Evolutionary conservation across 441 rosid species (phyloP).

Genomic region (Gossypium aridum): DNA sequence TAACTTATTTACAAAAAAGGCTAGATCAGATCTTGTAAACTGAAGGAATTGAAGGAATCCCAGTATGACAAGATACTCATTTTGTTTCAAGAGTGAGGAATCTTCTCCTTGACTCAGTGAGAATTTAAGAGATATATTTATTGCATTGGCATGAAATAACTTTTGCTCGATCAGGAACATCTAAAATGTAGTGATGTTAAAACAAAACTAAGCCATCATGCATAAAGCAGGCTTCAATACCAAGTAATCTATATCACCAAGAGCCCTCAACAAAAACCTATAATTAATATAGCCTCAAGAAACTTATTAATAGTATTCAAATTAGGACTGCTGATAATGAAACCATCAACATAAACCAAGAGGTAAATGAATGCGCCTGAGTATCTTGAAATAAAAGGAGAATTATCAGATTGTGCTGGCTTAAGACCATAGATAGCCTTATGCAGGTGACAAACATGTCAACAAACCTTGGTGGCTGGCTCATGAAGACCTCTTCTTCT

Average conservation of each 20-base stretch:
- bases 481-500: neutral
- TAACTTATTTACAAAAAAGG: neutral
- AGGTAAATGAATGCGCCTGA: neutral
- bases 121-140: neutral
- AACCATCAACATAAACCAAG: neutral
- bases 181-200: neutral
- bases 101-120: neutral
- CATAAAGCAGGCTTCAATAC: neutral
- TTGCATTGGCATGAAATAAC: neutral
- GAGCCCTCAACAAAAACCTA: neutral
- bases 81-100: neutral
- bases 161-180: neutral
- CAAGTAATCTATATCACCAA: neutral
- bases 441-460: neutral
- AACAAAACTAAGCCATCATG: neutral
- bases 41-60: no score
- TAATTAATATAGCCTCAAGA: neutral
- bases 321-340: neutral
- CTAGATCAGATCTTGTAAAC: neutral
- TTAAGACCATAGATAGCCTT: neutral
- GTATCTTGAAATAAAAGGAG: neutral
- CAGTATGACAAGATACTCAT: neutral
- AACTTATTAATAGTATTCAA: neutral
- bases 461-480: neutral
- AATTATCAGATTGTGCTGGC: neutral